phyloP scores from a whole-genome alignment of 2,329 filamentous ascomycete species.

The Colletotrichum cordylinicola region DNA sequence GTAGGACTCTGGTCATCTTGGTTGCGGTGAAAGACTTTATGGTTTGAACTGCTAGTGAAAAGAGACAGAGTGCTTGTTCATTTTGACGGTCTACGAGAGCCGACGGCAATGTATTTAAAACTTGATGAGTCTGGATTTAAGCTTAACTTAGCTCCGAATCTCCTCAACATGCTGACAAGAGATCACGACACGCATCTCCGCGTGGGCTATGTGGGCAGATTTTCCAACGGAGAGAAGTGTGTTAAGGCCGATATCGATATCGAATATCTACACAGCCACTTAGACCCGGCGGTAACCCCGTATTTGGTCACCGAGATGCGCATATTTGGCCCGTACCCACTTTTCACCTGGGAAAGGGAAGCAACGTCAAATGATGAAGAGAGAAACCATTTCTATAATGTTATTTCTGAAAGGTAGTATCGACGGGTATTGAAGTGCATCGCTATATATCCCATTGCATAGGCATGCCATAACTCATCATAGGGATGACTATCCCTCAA shows the following conservation, averaged over 20 bases:
- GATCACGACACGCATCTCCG: no score
- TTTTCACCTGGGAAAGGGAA: rapidly evolving
- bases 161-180: neutral
- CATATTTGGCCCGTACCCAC: neutral
- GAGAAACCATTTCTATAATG: neutral
- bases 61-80: rapidly evolving
- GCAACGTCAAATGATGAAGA: neutral
- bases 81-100: neutral
- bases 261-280: no score
- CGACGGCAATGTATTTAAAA: neutral
- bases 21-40: neutral
- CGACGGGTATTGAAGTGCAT: conserved; percentile 21
- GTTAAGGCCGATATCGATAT: no score
- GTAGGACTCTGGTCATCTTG: neutral
- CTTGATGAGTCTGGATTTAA: neutral
- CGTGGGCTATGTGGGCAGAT: no score
- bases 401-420: conserved; percentile 20
- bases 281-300: no score
- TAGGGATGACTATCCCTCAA: conserved; percentile 26
- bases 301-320: no score
- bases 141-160: neutral
- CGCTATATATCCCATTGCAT: conserved; percentile 30
- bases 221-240: no score
- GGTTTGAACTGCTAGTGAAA: no score
- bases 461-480: conserved; percentile 25